Evolutionary conservation across 2,329 filamentous ascomycete genomes (phyloP), one percentile per base, ranked within the genome.

Genomic region (Drechslera avenae): DNA sequence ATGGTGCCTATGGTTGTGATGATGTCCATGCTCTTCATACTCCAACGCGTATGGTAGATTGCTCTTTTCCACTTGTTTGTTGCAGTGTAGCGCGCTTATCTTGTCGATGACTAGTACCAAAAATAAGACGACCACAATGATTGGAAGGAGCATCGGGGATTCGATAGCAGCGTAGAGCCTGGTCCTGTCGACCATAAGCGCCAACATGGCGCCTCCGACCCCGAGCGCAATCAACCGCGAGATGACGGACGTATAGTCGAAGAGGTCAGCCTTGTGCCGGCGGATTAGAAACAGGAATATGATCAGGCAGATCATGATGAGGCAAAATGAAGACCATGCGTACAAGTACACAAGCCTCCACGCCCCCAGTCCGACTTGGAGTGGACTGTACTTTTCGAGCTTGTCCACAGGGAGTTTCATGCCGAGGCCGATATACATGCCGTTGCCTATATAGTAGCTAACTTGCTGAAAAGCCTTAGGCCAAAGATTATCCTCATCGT

Each of bases 221-320:
- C 55, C 54, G 1, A 71, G 53, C 2, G 67, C 61, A 8, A 67
- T 41, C 23, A 65, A 50, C 16, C 72, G 69, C 9, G 63, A 40
- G 28, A 70, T 63, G 43, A 76, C 59, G 17, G 71, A 71, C 13
- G 72, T 68, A 49, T 65, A 72, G 56, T 77, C 75, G 60, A 73
- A 76, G 12, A 72, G 44, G 50, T 77, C 74, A 47, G 66, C 64
- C 39, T 69, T 72, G 57, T 73, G 67, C n/a, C 66, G 60, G 6
- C 73, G 68, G 54, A 76, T 75, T 10, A 77, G 63, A 55, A 75
- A 57, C 5, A 74, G 67, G 57, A 76, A 76, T 33, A 68, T 36
- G 43, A 76, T 68, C 14, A 70, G 59, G 45, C 68, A 69, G n/a
- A 67, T 35, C 10, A 75, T 60, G 21, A 76, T 66, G 19, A 71